Evolutionary conservation across 208 protist genomes (phyloP).

Genomic region (Acanthamoeba lenticulata): DNA sequence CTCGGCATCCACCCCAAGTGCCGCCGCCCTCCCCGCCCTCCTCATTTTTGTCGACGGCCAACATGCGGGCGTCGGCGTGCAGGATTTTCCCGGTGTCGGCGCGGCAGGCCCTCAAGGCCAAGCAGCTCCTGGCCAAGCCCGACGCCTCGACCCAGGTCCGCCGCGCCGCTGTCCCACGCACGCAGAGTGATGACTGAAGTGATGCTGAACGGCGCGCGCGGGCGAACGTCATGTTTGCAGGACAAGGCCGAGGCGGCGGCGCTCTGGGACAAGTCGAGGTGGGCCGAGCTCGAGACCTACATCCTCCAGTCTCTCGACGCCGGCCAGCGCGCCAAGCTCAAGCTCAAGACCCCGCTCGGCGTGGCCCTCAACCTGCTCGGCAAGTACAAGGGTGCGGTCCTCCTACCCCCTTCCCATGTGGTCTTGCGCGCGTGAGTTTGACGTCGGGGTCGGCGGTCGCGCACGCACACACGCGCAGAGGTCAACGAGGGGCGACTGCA

Average conservation of each 20-base stretch:
- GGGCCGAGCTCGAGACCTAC: slow-evolving; percentile 72
- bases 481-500: not conserved
- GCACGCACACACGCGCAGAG: not conserved
- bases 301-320: slow-evolving; percentile 73
- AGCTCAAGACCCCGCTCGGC: slow-evolving; percentile 74
- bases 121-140: slow-evolving; percentile 16
- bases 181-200: not conserved
- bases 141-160: not conserved
- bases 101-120: slow-evolving; percentile 71
- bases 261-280: slow-evolving; percentile 65
- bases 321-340: slow-evolving; percentile 66
- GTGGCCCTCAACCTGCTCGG: not conserved
- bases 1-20: slow-evolving; percentile 36
- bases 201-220: too few relatives aligned
- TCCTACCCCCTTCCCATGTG: too few relatives aligned
- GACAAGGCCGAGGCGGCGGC: not conserved
- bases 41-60: too few relatives aligned
- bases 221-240: too few relatives aligned
- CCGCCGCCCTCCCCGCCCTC: not conserved
- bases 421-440: too few relatives aligned
- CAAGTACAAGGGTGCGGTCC: not conserved
- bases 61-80: not conserved
- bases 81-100: slow-evolving; percentile 71
- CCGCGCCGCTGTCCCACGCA: not conserved
- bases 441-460: too few relatives aligned